Evolutionary conservation across 2,329 filamentous ascomycete species (phyloP).

Genomic region (Colletotrichum orchidophilum): DNA sequence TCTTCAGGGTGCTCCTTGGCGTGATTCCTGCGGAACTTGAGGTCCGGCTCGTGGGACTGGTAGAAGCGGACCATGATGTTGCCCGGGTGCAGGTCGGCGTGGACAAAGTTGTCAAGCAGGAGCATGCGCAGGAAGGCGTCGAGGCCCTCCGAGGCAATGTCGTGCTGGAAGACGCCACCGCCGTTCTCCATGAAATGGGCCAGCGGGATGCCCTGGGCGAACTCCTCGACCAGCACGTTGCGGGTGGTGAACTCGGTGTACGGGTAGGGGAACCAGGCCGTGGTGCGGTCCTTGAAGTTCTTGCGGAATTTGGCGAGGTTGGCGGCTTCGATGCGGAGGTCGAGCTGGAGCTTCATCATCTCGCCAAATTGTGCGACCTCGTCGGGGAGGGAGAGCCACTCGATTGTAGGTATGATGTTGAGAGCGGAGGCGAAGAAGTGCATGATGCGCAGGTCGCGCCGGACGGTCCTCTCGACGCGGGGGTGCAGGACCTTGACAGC

Average conservation of each 20-base stretch:
- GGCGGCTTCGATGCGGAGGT: constrained; percentile 91
- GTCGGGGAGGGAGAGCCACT: constrained; percentile 96
- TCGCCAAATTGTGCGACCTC: constrained; percentile 94
- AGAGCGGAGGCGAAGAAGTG: constrained; percentile 85
- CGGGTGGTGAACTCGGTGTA: constrained; percentile 93
- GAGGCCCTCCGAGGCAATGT: constrained; percentile 93
- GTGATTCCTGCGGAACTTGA: constrained; percentile 49
- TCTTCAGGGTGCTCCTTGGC: constrained; percentile 49
- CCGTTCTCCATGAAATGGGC: constrained; percentile 91
- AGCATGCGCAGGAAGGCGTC: constrained; percentile 98
- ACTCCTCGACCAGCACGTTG: constrained; percentile 93
- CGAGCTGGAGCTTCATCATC: constrained; percentile 98
- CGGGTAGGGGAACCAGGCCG: constrained; percentile 96
- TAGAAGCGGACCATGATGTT: constrained; percentile 99
- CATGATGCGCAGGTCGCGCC: constrained; percentile 95
- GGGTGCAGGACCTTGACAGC: constrained; percentile 97
- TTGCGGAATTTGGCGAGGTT: constrained; percentile 89
- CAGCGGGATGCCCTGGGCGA: constrained; percentile 91
- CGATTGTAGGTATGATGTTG: constrained; percentile 90
- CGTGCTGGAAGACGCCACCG: constrained; percentile 90
- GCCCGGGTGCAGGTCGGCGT: constrained; percentile 94
- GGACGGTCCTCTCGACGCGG: constrained; percentile 86
- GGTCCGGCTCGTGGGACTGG: constrained; percentile 76
- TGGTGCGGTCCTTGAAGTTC: constrained; percentile 88
- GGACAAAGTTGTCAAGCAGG: constrained; percentile 95